Percentiles rank a stretch among this genome's conserved stretches.
Conservation (phyloP, 768 basidiomycete genomes). For the Grammothele lineata region DNA sequence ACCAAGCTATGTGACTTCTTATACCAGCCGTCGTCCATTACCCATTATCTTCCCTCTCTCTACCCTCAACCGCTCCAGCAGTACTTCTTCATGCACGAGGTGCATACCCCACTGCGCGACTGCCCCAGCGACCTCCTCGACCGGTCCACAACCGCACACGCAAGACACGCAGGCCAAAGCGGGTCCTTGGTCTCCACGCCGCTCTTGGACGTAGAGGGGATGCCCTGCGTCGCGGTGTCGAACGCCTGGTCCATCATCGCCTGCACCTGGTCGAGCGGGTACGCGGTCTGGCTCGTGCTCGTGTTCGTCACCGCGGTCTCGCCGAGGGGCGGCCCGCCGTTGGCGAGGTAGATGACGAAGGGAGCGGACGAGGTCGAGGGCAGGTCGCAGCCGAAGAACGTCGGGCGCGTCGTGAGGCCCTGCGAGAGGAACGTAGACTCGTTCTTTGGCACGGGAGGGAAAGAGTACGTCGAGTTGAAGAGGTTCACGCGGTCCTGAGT, state of each 20-base stretch:
- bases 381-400: conserved; percentile 74
- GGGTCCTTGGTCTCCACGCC: conserved; percentile 34
- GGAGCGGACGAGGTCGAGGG: conserved; percentile 39
- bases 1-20: too few species aligned
- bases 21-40: too few species aligned
- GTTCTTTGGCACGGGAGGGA: conserved; percentile 60
- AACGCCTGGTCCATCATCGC: conserved; percentile 45
- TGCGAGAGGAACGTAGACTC: conserved; percentile 48
- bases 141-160: conserved; percentile 58
- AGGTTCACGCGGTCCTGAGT: conserved; percentile 42
- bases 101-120: conserved; percentile 21
- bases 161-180: conserved; percentile 60
- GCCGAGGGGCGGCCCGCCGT: conserved; percentile 41
- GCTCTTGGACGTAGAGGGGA: conserved; percentile 24
- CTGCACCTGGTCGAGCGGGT: conserved; percentile 33
- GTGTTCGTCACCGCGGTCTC: conserved; percentile 40
- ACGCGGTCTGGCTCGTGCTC: conserved; percentile 35
- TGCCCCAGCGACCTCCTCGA: conserved; percentile 18
- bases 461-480: conserved; percentile 27
- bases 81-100: conserved; percentile 26
- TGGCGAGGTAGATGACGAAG: conserved; percentile 56
- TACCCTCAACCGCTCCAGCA: too few species aligned
- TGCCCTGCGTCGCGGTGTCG: conserved; percentile 40
- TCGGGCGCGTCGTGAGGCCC: conserved; percentile 63
- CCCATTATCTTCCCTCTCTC: too few species aligned